phyloP scores from a whole-genome alignment of 305 asterid species.

The Nicotiana rustica region DNA sequence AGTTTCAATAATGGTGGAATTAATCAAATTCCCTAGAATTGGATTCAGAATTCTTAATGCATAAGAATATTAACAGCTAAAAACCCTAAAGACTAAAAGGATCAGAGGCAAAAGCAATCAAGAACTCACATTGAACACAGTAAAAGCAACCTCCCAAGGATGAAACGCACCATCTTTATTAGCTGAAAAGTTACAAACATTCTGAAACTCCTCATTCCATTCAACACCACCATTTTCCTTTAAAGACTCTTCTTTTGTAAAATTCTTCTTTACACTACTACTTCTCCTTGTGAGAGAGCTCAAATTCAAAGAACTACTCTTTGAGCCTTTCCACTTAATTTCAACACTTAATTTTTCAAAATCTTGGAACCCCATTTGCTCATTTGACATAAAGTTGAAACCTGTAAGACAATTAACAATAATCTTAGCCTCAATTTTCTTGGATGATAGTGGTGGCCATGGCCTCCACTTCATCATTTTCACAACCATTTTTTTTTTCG shows the following conservation, averaged over 20 bases:
- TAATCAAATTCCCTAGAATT: background rate
- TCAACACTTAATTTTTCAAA: constrained; percentile 53
- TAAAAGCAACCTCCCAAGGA: constrained; percentile 72
- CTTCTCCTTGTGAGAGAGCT: constrained; percentile 54
- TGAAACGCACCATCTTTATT: constrained; percentile 53
- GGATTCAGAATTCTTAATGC: background rate
- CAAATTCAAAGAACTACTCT: constrained; percentile 52
- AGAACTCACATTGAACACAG: constrained; percentile 65
- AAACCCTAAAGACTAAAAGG: background rate
- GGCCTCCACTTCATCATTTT: constrained; percentile 85
- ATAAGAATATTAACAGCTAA: background rate
- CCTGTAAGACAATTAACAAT: constrained; percentile 51
- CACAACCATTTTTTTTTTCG: constrained; percentile 57
- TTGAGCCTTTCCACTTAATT: constrained; percentile 73
- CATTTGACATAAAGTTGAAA: constrained; percentile 37
- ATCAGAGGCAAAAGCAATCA: constrained; percentile 10
- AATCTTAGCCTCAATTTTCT: constrained; percentile 66
- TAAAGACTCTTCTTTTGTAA: constrained; percentile 57
- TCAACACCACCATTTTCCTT: constrained; percentile 32
- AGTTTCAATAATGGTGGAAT: background rate
- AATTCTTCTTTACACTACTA: constrained; percentile 60
- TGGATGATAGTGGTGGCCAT: constrained; percentile 65
- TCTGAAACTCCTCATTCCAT: constrained; percentile 33
- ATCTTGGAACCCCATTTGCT: constrained; percentile 32
- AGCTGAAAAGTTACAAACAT: constrained; percentile 25